Percentiles rank a stretch among this genome's conserved stretches.
phyloP scores from a whole-genome alignment of 495 filamentous ascomycete species.

The Ascodesmis nigricans region DNA sequence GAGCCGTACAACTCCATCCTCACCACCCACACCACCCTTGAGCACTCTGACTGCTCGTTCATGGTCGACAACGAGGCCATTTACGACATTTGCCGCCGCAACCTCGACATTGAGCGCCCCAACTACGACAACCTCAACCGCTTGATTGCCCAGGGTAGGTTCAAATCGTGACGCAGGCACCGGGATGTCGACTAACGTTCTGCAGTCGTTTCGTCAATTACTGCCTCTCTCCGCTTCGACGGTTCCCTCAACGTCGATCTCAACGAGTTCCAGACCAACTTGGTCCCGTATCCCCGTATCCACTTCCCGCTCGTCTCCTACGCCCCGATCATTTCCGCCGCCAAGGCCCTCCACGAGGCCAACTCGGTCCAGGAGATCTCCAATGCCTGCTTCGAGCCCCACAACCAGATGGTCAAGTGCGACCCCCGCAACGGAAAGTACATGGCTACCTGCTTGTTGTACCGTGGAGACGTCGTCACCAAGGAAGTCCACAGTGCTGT shows the following conservation, averaged over 20 bases:
- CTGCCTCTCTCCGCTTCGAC: conserved; percentile 72
- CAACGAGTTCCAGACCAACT: conserved; percentile 87
- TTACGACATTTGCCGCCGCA: conserved; percentile 78
- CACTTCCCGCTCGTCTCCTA: conserved; percentile 83
- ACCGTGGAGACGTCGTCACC: conserved; percentile 75
- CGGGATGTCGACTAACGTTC: neutral
- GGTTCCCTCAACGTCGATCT: conserved; percentile 80
- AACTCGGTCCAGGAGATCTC: conserved; percentile 43
- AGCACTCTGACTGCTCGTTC: conserved; percentile 85
- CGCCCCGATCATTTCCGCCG: conserved; percentile 60
- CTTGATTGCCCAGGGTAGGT: conserved; percentile 48
- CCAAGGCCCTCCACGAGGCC: conserved; percentile 69
- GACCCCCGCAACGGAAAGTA: conserved; percentile 84
- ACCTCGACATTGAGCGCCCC: conserved; percentile 70
- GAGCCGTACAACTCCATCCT: conserved; percentile 89
- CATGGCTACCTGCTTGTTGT: conserved; percentile 78
- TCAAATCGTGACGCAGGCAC: neutral
- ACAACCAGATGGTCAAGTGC: conserved; percentile 93
- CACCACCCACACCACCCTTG: conserved; percentile 79
- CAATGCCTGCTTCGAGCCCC: conserved; percentile 61
- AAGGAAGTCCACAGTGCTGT: conserved; percentile 65
- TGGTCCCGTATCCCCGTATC: conserved; percentile 79
- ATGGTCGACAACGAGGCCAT: conserved; percentile 84
- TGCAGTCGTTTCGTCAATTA: conserved; percentile 66
- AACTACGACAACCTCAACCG: conserved; percentile 76